phyloP scores from a whole-genome alignment of 1,139 yeast genomes.

The Hansenula sp. region DNA sequence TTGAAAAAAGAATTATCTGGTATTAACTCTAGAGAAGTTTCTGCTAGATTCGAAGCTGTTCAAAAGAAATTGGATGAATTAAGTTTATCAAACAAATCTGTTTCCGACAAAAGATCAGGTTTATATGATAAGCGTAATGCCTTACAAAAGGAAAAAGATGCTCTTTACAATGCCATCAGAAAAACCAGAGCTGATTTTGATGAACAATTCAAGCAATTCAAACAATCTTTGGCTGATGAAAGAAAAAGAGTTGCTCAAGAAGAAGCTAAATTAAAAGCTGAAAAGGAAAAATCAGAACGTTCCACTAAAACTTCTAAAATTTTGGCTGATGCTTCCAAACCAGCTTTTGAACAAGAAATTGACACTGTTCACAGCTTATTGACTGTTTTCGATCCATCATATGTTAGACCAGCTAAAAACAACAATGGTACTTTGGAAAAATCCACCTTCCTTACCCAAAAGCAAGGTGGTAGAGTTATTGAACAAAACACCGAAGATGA shows the following conservation, averaged over 20 bases:
- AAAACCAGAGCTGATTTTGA: slow-evolving; percentile 65
- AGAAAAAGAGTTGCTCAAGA: slow-evolving; percentile 70
- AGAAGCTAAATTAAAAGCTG: slow-evolving; percentile 47
- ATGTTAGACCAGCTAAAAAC: slow-evolving; percentile 49
- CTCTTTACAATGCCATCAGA: slow-evolving; percentile 58
- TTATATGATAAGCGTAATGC: slow-evolving; percentile 65
- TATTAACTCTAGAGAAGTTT: slow-evolving; percentile 59
- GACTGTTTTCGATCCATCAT: slow-evolving; percentile 72
- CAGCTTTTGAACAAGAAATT: slow-evolving; percentile 81
- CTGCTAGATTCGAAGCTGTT: slow-evolving; percentile 48
- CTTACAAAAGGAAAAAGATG: slow-evolving; percentile 67
- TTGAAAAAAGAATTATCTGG: slow-evolving; percentile 66
- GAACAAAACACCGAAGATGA: slow-evolving; percentile 63
- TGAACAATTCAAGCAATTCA: slow-evolving; percentile 67
- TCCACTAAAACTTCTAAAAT: slow-evolving; percentile 64
- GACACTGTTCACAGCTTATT: slow-evolving; percentile 69
- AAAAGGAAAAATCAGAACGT: slow-evolving; percentile 58
- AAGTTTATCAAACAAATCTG: slow-evolving; percentile 58
- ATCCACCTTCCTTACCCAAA: slow-evolving; percentile 27
- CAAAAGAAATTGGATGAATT: slow-evolving; percentile 57
- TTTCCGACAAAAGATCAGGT: slow-evolving; percentile 61
- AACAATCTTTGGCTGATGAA: slow-evolving; percentile 63
- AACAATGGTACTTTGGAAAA: slow-evolving; percentile 26
- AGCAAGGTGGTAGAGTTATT: slow-evolving; percentile 40
- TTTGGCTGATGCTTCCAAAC: slow-evolving; percentile 66